Percentiles rank a stretch among this genome's conserved stretches.
Evolutionary conservation across 2,329 filamentous ascomycete species (phyloP).

Genomic region (Oidium heveae): DNA sequence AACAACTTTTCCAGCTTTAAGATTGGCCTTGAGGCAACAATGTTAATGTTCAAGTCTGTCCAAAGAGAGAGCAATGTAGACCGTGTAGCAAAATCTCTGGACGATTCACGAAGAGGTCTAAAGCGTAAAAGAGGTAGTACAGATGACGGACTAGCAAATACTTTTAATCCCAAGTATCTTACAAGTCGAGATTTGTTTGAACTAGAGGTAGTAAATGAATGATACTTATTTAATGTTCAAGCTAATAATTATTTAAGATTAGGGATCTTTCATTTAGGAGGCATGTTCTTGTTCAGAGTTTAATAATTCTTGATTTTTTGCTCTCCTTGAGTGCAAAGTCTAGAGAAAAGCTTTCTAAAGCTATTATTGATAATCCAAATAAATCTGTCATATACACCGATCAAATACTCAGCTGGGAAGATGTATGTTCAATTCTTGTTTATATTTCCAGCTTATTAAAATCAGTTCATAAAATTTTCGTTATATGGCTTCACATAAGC

Average conservation of each 20-base stretch:
- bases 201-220: conserved; percentile 39
- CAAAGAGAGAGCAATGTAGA: conserved; percentile 23
- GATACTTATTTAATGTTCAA: neutral
- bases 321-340: conserved; percentile 65
- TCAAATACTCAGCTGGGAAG: conserved; percentile 55
- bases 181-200: conserved; percentile 95
- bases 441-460: neutral
- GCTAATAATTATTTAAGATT: conserved; percentile 28
- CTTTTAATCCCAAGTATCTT: conserved; percentile 92
- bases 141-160: conserved; percentile 38
- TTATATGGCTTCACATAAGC: neutral
- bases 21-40: conserved; percentile 32
- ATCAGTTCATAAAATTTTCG: neutral
- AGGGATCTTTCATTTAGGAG: conserved; percentile 84
- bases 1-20: conserved; percentile 42
- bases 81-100: conserved; percentile 24
- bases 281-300: conserved; percentile 80
- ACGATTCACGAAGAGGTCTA: conserved; percentile 35
- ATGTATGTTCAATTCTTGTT: conserved; percentile 30
- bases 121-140: conserved; percentile 45
- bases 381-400: conserved; percentile 66
- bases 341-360: conserved; percentile 50
- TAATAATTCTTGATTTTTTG: conserved; percentile 87
- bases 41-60: conserved; percentile 53
- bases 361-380: conserved; percentile 30